phyloP scores from a whole-genome alignment of 225 moss, liverwort and hornwort genomes.

The Climacium dendroides region DNA sequence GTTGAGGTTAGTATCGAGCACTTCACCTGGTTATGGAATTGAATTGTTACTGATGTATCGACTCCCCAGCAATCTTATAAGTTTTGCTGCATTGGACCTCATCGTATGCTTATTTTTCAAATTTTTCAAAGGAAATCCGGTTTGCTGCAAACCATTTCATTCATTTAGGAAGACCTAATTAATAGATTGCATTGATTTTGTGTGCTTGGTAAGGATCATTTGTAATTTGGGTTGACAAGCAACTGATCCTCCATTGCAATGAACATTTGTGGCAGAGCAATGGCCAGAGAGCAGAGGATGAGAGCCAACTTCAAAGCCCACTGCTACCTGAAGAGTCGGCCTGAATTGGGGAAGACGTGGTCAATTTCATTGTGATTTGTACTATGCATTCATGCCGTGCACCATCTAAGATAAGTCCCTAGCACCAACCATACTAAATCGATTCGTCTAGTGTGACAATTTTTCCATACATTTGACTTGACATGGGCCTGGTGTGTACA shows the following conservation, averaged over 20 bases:
- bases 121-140: too few relatives aligned
- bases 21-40: neutral
- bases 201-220: neutral
- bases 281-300: neutral
- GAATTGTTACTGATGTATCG: neutral
- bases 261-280: neutral
- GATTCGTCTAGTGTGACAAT: neutral
- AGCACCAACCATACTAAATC: neutral
- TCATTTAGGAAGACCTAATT: neutral
- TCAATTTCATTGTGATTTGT: neutral
- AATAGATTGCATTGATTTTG: neutral
- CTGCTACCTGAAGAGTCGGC: neutral
- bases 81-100: neutral
- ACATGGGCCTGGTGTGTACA: neutral
- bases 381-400: neutral
- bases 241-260: neutral
- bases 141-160: neutral
- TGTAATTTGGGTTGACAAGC: neutral
- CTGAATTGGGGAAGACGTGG: neutral
- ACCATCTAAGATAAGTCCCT: neutral
- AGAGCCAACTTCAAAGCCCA: neutral
- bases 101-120: neutral
- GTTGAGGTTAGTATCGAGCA: constrained; percentile 16
- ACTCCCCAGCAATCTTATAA: neutral
- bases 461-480: neutral